phyloP scores from a whole-genome alignment of 495 filamentous ascomycete species.

The Oleoguttula mirabilis region DNA sequence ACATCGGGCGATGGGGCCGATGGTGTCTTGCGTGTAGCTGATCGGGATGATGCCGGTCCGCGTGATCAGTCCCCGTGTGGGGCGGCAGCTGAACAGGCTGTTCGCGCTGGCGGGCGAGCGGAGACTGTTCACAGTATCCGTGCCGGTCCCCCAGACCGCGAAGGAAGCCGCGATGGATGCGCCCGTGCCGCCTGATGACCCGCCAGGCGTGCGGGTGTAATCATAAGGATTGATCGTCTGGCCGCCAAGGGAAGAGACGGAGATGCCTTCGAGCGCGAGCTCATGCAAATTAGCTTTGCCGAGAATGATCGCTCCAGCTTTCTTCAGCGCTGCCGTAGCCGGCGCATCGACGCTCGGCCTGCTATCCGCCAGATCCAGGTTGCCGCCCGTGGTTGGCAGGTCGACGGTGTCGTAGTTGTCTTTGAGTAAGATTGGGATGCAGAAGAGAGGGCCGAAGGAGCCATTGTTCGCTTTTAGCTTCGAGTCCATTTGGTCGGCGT shows the following conservation, averaged over 20 bases:
- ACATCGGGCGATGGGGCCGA: conserved; percentile 47
- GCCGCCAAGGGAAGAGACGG: conserved; percentile 47
- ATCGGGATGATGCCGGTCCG: conserved; percentile 46
- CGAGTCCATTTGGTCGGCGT: conserved; percentile 38
- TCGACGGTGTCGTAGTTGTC: conserved; percentile 47
- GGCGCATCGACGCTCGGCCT: conserved; percentile 37
- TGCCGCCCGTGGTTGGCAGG: conserved; percentile 45
- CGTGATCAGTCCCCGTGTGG: conserved; percentile 45
- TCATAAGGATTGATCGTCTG: conserved; percentile 56
- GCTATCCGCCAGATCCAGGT: conserved; percentile 35
- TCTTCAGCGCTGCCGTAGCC: conserved; percentile 37
- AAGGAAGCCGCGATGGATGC: conserved; percentile 49
- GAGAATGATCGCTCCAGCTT: conserved; percentile 48
- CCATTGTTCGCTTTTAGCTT: conserved; percentile 35
- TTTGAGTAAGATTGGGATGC: conserved; percentile 51
- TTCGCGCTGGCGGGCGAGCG: conserved; percentile 54
- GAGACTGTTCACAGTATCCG: conserved; percentile 53
- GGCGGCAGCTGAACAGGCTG: conserved; percentile 47
- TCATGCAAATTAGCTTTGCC: conserved; percentile 58
- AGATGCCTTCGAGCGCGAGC: conserved; percentile 50
- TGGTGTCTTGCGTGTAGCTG: conserved; percentile 47
- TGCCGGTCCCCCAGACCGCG: conserved; percentile 46
- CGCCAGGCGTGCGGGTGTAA: conserved; percentile 47
- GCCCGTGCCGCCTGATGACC: conserved; percentile 51
- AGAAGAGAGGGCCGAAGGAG: conserved; percentile 36